Base-by-base conservation (phyloP, 139 green algal genomes). In the Chlamydomonas asymmetrica region DNA sequence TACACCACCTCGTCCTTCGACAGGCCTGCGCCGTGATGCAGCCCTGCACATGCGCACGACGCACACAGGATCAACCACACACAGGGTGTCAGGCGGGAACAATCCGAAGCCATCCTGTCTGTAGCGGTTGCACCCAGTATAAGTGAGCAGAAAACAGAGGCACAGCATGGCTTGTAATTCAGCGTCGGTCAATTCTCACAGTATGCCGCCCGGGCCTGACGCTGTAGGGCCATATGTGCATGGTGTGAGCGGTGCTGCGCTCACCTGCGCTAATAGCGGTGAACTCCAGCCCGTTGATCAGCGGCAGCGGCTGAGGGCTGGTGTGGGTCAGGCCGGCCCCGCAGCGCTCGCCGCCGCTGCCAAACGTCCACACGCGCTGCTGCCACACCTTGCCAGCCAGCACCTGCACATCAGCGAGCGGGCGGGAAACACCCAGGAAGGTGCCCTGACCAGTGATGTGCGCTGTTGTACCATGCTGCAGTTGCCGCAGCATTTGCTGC, bases 291-390 rank as follows among this genome's bases (percentile, higher is more conserved):
- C 79, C 79, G 22, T 80, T 77, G 37, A 80, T 35, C 31, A 84
- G n/a, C 8, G 79, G 59, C 66, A 84, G 50, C 27, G 72, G 79
- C 48, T 70, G 52, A 4, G 66, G 61, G 60, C 72, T 80, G 32
- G 79, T 84, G 60, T 84, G 75, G 22, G 49, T 64, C 25, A 43
- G 29, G 5, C 34, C 50, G 35, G n/a, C 63, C 18, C 38, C 61
- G 41, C 37, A 37, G 54, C 25, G 18, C 29, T 27, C 31, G 20
- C 48, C 59, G n/a, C 39, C 66, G 39, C 38, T 74, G 9, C 79
- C 79, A 38, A 80, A 80, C 1, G 64, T 77, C 72, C 72, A 84
- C n/a, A 65, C 66, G 23, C 79, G 48, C 60, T 84, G 79, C 66
- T 80, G 73, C 8, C 8, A 54, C n/a, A n/a, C n/a, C n/a, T n/a